These are phyloP conservation scores for Arabis alpina DNA, from an alignment of 345 rosid species.

Conservation along the genomic window DNA sequence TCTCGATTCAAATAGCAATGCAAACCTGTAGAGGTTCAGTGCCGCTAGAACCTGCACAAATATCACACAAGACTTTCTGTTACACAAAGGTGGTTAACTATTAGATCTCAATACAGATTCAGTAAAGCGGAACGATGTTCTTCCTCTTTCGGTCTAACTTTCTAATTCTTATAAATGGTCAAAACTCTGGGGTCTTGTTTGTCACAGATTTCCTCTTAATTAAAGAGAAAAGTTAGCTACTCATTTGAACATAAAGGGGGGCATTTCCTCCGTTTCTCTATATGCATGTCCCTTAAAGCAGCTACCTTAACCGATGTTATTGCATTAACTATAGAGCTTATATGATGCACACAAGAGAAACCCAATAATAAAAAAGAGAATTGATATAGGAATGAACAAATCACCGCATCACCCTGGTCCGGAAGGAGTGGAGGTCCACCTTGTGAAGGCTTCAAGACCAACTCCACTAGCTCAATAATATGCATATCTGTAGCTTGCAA, in stretches of 20 bases:
- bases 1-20: conserved; percentile 61
- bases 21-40: conserved; percentile 82
- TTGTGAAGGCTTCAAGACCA: conserved; percentile 68
- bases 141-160: neutral
- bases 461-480: conserved; percentile 72
- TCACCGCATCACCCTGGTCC: conserved; percentile 77
- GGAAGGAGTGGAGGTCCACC: conserved; percentile 93
- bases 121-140: neutral
- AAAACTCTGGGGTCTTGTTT: neutral
- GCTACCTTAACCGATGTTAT: neutral
- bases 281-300: neutral
- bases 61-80: conserved; percentile 9
- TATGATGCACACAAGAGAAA: conserved; percentile 10
- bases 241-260: neutral
- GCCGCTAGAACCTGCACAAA: conserved; percentile 74
- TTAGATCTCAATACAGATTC: neutral
- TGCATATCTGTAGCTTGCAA: conserved; percentile 38
- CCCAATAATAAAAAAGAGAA: neutral
- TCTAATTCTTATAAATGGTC: neutral
- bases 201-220: neutral
- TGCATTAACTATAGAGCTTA: conserved; percentile 11
- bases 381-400: conserved; percentile 19
- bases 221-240: neutral
- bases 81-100: conserved; percentile 12
- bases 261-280: neutral